These are phyloP conservation scores for Aureoboletus auriporus DNA, from an alignment of 768 basidiomycete species.

Conservation along the genomic window DNA sequence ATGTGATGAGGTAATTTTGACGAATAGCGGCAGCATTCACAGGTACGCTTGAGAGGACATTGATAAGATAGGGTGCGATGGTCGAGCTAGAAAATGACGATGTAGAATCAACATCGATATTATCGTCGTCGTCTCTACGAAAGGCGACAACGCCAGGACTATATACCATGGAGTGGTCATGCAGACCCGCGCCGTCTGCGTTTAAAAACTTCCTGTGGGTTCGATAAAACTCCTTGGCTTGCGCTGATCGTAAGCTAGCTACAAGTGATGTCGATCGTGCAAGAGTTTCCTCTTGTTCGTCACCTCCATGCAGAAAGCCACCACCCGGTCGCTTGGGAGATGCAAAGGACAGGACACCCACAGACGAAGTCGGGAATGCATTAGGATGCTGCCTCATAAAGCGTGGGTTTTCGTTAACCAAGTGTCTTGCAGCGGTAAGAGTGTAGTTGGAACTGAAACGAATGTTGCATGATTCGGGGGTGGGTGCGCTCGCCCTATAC, in stretches of 20 bases:
- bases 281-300: slow-evolving; percentile 44
- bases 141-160: slow-evolving; percentile 41
- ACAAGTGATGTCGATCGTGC: slow-evolving; percentile 40
- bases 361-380: slow-evolving; percentile 21
- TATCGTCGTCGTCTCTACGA: slow-evolving; percentile 35
- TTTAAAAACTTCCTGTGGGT: slow-evolving; percentile 33
- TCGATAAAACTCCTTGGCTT: slow-evolving; percentile 37
- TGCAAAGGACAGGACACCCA: slow-evolving; percentile 42
- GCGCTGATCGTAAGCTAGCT: slow-evolving; percentile 32
- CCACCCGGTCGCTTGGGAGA: slow-evolving; percentile 43
- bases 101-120: slow-evolving; percentile 10
- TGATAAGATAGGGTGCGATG: slow-evolving; percentile 36
- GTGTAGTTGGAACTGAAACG: slow-evolving; percentile 30
- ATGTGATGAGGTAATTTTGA: slow-evolving; percentile 32
- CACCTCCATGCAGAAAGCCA: slow-evolving; percentile 41
- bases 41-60: slow-evolving; percentile 40
- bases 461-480: slow-evolving; percentile 17
- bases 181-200: slow-evolving; percentile 37
- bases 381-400: slow-evolving; percentile 10
- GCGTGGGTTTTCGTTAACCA: slow-evolving; percentile 13
- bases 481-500: slow-evolving; percentile 4
- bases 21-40: slow-evolving; percentile 42
- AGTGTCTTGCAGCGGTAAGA: slow-evolving; percentile 29
- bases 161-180: slow-evolving; percentile 48
- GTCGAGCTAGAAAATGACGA: slow-evolving; percentile 21